Evolutionary conservation across 345 rosid species (phyloP), one percentile per base, ranked within the genome.

Genomic region (Lepidium sativum): DNA sequence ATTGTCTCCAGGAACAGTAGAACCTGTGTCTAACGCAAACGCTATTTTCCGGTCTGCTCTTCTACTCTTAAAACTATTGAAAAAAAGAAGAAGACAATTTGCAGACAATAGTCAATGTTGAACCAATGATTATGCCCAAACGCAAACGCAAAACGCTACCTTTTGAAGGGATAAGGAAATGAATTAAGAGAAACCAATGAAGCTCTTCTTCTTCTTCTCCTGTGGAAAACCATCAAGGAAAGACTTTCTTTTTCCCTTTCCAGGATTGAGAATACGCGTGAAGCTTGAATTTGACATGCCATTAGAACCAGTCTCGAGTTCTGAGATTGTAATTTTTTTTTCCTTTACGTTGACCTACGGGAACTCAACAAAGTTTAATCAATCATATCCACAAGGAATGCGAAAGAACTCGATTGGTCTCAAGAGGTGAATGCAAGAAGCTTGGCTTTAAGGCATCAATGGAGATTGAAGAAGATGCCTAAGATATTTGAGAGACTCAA

Each of bases 21-120:
- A 85, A 4, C 86, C 92, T 5, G 96, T 78, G 83, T 94, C 83
- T 53, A 90, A 83, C 29, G 97, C 89, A 73, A 90, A 79, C 45
- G 85, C 67, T 77, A 79, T 60, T 71, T 72, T 78, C 89, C 86
- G 76, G 27, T 69, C 73, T 45, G 14, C 38, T 78, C 83, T 80
- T 75, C 73, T 69, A 12, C 71, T 63, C 77, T 63, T 77, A 70
- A 60, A 73, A 63, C 92, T 92, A 67, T 29, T 52, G 27, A 9
- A 47, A 34, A 67, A 8, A n/a, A n/a, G n/a, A n/a, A n/a, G n/a
- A n/a, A n/a, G n/a, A 40, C n/a, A 21, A 3, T 58, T 6, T 25
- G 52, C 40, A 59, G 6, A 27, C 31, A 15, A 2, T 45, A 4
- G 15, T 33, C 42, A 55, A 15, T 38, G 16, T 43, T 40, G 15